phyloP scores from a whole-genome alignment of 1,284 basidiomycete genomes.

The Rhodofomes roseus region DNA sequence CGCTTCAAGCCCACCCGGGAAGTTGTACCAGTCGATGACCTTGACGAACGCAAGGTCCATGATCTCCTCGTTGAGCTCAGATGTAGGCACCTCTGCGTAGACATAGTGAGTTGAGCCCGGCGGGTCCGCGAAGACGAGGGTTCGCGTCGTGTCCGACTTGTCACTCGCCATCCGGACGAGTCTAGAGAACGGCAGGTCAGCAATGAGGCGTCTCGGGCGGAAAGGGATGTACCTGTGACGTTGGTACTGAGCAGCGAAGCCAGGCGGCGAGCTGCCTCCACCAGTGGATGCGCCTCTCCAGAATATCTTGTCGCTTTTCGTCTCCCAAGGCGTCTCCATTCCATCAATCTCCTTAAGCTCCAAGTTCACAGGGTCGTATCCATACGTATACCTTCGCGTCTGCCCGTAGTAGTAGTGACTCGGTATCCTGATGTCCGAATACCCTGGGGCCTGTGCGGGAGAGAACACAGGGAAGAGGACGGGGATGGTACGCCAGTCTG shows the following conservation, averaged over 20 bases:
- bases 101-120: conserved; percentile 56
- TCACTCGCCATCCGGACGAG: conserved; percentile 80
- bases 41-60: conserved; percentile 91
- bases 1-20: conserved; percentile 79
- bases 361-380: conserved; percentile 77
- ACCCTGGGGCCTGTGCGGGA: conserved; percentile 81
- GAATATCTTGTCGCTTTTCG: conserved; percentile 70
- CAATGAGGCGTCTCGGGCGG: background rate
- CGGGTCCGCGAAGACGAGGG: conserved; percentile 76
- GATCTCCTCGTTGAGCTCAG: conserved; percentile 71
- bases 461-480: conserved; percentile 88
- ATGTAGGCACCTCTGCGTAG: conserved; percentile 58
- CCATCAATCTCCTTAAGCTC: conserved; percentile 70
- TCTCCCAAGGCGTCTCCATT: conserved; percentile 82
- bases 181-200: conserved; percentile 32
- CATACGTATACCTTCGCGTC: conserved; percentile 83
- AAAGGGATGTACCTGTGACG: conserved; percentile 64
- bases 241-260: conserved; percentile 83
- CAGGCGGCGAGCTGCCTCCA: conserved; percentile 84
- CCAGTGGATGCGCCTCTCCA: conserved; percentile 93
- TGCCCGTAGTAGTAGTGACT: conserved; percentile 92
- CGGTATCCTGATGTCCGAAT: conserved; percentile 86
- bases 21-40: conserved; percentile 61
- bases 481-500: conserved; percentile 87
- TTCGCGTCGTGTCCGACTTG: conserved; percentile 50